Conservation (phyloP, 257 asterid species). For the Cynanchum wilfordii region DNA sequence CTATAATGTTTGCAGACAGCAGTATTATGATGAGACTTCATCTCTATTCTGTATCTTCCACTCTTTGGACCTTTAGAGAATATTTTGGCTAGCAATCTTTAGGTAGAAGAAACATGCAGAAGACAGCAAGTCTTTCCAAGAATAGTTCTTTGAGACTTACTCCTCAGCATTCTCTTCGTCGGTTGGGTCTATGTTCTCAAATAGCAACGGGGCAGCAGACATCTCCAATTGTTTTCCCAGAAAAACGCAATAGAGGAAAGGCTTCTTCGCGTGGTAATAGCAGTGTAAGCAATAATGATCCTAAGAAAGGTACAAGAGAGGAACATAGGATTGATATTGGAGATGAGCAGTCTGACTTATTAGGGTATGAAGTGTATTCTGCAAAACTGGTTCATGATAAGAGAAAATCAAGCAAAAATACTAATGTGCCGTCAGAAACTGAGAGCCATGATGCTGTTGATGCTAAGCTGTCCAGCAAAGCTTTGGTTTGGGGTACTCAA, state of each 20-base stretch:
- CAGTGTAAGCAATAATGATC: slow-evolving; percentile 38
- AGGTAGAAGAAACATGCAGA: slow-evolving; percentile 56
- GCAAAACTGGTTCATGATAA: slow-evolving; percentile 71
- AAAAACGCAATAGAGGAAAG: slow-evolving; percentile 76
- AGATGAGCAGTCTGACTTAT: slow-evolving; percentile 83
- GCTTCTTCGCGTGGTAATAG: slow-evolving; percentile 33
- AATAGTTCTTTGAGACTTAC: slow-evolving; percentile 63
- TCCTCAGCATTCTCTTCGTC: slow-evolving; percentile 85
- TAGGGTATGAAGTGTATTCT: slow-evolving; percentile 74
- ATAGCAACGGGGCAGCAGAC: slow-evolving; percentile 72
- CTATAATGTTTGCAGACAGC: slow-evolving; percentile 30
- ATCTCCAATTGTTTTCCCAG: slow-evolving; percentile 85
- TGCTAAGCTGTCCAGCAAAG: slow-evolving; percentile 89
- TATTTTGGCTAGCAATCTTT: slow-evolving; percentile 26
- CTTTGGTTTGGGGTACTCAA: slow-evolving; percentile 75
- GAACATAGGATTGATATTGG: slow-evolving; percentile 88
- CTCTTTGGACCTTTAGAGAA: slow-evolving; percentile 18
- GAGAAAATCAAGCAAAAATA: slow-evolving; percentile 43
- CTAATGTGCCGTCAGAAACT: slow-evolving; percentile 43
- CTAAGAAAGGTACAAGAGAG: slow-evolving; percentile 44
- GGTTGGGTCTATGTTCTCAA: slow-evolving; percentile 86
- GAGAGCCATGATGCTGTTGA: slow-evolving; percentile 51
- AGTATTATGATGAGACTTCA: slow-evolving; percentile 23
- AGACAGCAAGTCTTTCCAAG: slow-evolving; percentile 60
- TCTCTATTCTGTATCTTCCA: slow-evolving; percentile 28